Base-by-base conservation (phyloP, 1,139 yeast species). In the Lodderomyces pseudojiufengensis region DNA sequence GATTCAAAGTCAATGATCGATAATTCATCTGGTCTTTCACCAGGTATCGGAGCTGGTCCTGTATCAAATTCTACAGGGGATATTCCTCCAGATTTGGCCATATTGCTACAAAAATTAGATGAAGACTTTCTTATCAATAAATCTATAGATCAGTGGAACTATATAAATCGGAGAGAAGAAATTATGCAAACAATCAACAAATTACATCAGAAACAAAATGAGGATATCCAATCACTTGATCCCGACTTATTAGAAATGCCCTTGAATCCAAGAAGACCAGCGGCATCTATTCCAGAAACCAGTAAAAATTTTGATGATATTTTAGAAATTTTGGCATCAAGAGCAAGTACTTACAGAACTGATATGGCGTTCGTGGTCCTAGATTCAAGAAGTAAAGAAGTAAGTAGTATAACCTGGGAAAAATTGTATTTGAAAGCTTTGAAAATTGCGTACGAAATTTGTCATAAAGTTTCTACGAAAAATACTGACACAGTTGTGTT, bases 381-480 rank as follows among this genome's bases (percentile, higher is more conserved):
- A 21, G 96, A 88, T 51, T 56, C 74, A 3, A 83, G 77, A 48
- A 97, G 96, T 4, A 90, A 86, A 54, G 97, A 90, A 52, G 68
- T 76, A 1, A 73, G 74, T 20, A 60, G 82, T 0, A 83, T 92
- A 9, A 72, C 92, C 0, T 94, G 98, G 98, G 97, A 87, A 44
- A 90, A 87, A 53, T 65, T 94, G 14, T 85, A 87, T 42, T 59
- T 82, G 31, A 77, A 84, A 48, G 84, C 97, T 0, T 95, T 87
- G 49, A 86, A 85, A 51, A 82, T 94, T 12, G 96, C 97, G 0
- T 86, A 83, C 52, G 94, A 86, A 56, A 81, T 94, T 43, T 68
- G 78, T 33, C 95, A 86, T 50, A 81, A 81, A 51, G 54, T 71
- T 38, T 71, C 84, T 0, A 61, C 87, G 31, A 84, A 81, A 51